A percentile compares a stretch with the other conserved stretches of the same genome.
Conservation (phyloP, 192 early-diverging fungal genomes). For the Allomyces macrogynus region DNA sequence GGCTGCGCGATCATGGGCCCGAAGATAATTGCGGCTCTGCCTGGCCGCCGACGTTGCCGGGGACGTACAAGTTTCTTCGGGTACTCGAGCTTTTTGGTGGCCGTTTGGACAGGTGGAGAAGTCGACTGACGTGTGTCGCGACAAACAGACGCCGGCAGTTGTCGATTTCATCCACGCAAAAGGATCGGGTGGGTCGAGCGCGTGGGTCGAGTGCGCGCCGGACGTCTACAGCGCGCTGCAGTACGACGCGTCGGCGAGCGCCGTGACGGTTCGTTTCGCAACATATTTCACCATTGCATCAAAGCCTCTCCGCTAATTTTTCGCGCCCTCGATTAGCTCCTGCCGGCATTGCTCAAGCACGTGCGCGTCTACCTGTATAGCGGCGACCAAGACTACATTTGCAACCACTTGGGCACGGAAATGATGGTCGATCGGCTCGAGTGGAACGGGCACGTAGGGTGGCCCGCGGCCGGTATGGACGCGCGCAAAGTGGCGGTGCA, state of each 20-base stretch:
- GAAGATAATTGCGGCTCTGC: constrained; percentile 16
- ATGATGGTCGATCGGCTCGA: background rate
- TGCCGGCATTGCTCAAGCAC: background rate
- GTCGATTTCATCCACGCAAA: too few species aligned
- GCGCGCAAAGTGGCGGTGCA: too few species aligned
- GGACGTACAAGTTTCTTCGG: background rate
- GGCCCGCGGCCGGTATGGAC: too few species aligned
- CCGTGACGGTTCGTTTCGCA: too few species aligned
- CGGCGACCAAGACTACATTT: constrained; percentile 5
- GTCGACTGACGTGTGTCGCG: too few species aligned
- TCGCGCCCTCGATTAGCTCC: background rate
- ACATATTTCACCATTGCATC: too few species aligned
- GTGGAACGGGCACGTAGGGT: background rate
- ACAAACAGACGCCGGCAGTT: too few species aligned
- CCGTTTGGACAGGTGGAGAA: too few species aligned
- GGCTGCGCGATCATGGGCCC: constrained; percentile 15
- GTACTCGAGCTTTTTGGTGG: too few species aligned
- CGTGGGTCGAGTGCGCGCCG: background rate
- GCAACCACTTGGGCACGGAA: constrained; percentile 2
- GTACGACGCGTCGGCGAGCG: background rate
- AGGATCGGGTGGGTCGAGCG: background rate
- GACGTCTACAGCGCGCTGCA: background rate
- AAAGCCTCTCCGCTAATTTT: too few species aligned
- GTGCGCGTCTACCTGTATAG: background rate
- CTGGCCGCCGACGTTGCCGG: background rate